These are phyloP conservation scores for Umbilicus rupestris DNA, from an alignment of 164 flowering plant genomes.

Conservation along the genomic window DNA sequence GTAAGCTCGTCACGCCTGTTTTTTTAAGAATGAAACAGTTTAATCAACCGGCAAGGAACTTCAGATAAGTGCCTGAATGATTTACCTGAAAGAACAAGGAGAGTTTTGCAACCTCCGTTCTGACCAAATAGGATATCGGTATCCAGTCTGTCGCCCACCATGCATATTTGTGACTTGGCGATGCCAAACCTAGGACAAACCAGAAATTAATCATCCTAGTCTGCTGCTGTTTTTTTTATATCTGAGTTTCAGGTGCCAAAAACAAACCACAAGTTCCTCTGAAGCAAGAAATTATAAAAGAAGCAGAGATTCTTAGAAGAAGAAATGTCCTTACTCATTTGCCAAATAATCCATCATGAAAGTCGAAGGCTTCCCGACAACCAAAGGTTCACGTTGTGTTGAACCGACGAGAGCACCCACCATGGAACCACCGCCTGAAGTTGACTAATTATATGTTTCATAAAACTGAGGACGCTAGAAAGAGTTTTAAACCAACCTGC, in stretches of 20 bases:
- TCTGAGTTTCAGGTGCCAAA: too few species aligned
- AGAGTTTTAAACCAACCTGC: constrained; percentile 66
- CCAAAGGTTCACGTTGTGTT: constrained; percentile 82
- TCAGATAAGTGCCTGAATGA: neutral
- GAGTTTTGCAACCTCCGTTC: constrained; percentile 98
- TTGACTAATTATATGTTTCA: neutral
- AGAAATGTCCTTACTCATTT: constrained; percentile 36
- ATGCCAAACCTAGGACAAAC: constrained; percentile 55
- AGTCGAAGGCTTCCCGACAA: constrained; percentile 97
- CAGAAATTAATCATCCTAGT: neutral
- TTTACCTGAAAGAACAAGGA: constrained; percentile 93
- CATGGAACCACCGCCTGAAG: constrained; percentile 95
- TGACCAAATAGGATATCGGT: constrained; percentile 96
- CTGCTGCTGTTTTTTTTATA: too few species aligned
- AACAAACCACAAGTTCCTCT: too few species aligned
- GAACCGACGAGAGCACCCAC: constrained; percentile 88
- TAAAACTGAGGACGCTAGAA: neutral
- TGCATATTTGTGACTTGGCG: constrained; percentile 89
- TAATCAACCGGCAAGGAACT: neutral
- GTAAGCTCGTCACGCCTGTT: constrained; percentile 68
- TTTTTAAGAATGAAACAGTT: neutral
- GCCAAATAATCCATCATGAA: constrained; percentile 98
- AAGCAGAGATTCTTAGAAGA: neutral
- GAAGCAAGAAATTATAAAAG: too few species aligned
- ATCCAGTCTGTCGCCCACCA: constrained; percentile 98